Conservation (phyloP, 2,329 filamentous ascomycete species). For the Aspergillus thermomutatus region DNA sequence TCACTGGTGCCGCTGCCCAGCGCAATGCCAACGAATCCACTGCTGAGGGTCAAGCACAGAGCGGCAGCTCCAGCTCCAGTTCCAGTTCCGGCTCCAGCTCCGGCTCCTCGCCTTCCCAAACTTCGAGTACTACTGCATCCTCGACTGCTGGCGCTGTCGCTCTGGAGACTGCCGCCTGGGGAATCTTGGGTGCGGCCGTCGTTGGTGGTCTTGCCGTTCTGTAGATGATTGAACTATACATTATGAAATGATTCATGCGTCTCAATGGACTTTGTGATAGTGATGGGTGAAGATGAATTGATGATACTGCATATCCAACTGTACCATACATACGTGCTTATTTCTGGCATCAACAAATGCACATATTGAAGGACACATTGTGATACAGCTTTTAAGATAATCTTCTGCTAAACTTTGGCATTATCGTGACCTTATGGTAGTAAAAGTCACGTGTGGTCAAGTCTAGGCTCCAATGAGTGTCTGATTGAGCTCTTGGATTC, state of each 20-base stretch:
- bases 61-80: constrained; percentile 14
- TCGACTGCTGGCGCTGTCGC: constrained; percentile 28
- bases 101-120: constrained; percentile 4
- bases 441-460: background rate
- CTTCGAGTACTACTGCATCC: constrained; percentile 11
- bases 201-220: constrained; percentile 32
- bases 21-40: constrained; percentile 47
- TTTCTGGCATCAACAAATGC: background rate
- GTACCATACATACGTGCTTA: background rate
- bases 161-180: constrained; percentile 36
- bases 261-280: background rate
- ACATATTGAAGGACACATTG: background rate
- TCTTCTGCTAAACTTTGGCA: background rate
- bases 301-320: background rate
- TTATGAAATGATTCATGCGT: background rate
- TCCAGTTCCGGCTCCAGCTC: constrained; percentile 8
- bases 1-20: constrained; percentile 34
- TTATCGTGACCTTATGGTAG: background rate
- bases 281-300: background rate
- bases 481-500: background rate
- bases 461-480: background rate
- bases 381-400: background rate
- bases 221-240: constrained; percentile 8
- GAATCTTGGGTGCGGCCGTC: constrained; percentile 33
- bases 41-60: constrained; percentile 30